phyloP scores from a whole-genome alignment of 306 rosid genomes.

The Vigna mungo region DNA sequence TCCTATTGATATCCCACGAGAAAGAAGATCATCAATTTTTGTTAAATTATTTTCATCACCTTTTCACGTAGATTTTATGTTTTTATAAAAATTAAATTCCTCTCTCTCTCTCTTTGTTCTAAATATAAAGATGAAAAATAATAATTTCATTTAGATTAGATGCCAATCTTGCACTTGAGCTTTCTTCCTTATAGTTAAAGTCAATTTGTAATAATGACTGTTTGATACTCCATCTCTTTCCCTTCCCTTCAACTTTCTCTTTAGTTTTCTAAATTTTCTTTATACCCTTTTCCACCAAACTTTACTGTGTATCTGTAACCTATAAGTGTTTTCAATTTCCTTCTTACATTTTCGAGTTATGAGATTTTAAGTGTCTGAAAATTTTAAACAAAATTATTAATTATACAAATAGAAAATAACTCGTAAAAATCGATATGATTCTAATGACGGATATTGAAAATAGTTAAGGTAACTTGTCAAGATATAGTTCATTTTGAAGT shows the following conservation, averaged over 20 bases:
- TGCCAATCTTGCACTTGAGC: not conserved
- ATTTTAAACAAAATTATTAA: not conserved
- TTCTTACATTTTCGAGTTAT: no score
- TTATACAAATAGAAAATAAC: no score
- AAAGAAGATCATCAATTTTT: not conserved
- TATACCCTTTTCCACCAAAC: not conserved
- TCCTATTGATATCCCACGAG: slow-evolving; percentile 25
- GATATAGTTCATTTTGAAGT: no score
- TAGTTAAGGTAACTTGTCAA: no score
- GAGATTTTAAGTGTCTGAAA: no score
- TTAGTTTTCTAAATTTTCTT: not conserved
- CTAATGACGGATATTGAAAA: no score
- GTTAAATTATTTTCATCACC: not conserved
- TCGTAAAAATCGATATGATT: no score
- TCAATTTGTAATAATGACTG: slow-evolving; percentile 43
- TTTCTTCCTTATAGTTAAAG: slow-evolving; percentile 41
- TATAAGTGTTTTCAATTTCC: no score
- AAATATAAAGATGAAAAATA: not conserved
- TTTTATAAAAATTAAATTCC: not conserved
- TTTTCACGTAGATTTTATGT: not conserved
- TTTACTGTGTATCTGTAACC: not conserved
- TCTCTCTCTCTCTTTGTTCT: not conserved
- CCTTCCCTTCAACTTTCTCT: not conserved
- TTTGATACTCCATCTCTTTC: slow-evolving; percentile 27
- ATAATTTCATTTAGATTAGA: not conserved